Evolutionary conservation across 1,284 basidiomycete species (phyloP).

Genomic region (Retiboletus flavoniger): DNA sequence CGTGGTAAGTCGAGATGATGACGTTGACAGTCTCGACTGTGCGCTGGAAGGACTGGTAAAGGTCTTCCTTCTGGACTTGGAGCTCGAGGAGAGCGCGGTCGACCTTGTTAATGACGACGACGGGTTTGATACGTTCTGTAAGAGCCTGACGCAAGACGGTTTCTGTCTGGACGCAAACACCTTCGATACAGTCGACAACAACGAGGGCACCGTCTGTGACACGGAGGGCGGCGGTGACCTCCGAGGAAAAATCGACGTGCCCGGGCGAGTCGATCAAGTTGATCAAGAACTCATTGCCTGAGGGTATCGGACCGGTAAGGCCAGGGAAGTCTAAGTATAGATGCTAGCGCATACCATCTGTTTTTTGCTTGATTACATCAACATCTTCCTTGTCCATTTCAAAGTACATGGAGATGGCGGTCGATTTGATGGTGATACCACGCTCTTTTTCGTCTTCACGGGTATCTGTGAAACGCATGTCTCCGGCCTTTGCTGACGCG

Average conservation of each 20-base stretch:
- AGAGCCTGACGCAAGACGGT: constrained; percentile 98
- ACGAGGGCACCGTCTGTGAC: constrained; percentile 99
- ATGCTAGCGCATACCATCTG: constrained; percentile 58
- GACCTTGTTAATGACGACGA: constrained; percentile 99
- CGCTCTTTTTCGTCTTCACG: constrained; percentile 99
- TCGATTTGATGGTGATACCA: constrained; percentile 99
- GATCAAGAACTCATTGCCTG: constrained; percentile 97
- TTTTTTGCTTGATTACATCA: constrained; percentile 88
- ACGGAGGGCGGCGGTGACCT: constrained; percentile 99
- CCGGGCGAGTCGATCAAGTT: constrained; percentile 99
- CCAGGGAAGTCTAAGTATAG: constrained; percentile 14
- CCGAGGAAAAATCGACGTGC: constrained; percentile 99
- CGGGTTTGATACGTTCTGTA: constrained; percentile 98
- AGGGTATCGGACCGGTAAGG: constrained; percentile 18
- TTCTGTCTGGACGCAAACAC: constrained; percentile 99
- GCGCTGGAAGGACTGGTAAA: constrained; percentile 97
- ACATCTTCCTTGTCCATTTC: constrained; percentile 91
- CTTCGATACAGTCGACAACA: constrained; percentile 99
- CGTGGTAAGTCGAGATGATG: constrained; percentile 98
- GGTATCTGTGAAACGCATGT: constrained; percentile 98
- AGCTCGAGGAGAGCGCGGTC: constrained; percentile 99
- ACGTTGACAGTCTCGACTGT: constrained; percentile 99
- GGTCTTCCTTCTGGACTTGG: constrained; percentile 95
- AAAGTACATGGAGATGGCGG: constrained; percentile 99
- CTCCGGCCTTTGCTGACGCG: constrained; percentile 92